Percentiles rank a stretch among this genome's conserved stretches.
Conservation (phyloP, 2,329 filamentous ascomycete genomes). For the Arachnomyces sp. region DNA sequence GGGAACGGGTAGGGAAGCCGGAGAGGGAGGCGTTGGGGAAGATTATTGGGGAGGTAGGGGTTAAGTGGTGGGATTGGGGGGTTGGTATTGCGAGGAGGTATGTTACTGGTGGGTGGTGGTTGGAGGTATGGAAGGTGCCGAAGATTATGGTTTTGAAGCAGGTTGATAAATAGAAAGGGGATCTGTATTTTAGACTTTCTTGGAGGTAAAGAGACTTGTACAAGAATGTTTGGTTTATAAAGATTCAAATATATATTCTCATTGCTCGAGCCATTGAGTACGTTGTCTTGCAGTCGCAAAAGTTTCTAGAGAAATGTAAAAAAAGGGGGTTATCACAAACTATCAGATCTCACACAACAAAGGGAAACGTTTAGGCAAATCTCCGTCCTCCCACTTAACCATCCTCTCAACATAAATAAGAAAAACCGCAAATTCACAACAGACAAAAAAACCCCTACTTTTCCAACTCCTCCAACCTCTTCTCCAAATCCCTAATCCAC, state of each 20-base stretch:
- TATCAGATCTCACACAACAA: too few species aligned
- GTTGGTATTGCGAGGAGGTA: conserved; percentile 19
- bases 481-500: conserved; percentile 84
- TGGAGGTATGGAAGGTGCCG: conserved; percentile 46
- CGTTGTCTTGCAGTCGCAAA: too few species aligned
- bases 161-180: conserved; percentile 5
- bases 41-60: conserved; percentile 26
- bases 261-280: too few species aligned
- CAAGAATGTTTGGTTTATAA: too few species aligned
- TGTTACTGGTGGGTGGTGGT: conserved; percentile 47
- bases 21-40: conserved; percentile 30
- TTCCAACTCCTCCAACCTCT: conserved; percentile 58
- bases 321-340: too few species aligned
- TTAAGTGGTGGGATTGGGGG: conserved; percentile 20
- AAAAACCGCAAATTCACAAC: background rate
- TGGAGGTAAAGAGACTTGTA: conserved; percentile 6
- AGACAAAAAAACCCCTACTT: conserved; percentile 14
- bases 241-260: too few species aligned
- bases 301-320: too few species aligned
- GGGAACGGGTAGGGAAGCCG: conserved; percentile 13
- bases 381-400: too few species aligned
- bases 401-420: background rate
- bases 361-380: too few species aligned
- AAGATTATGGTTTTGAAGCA: conserved; percentile 46
- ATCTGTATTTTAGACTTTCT: conserved; percentile 1